Base-by-base conservation (phyloP, 2,329 filamentous ascomycete species). In the Thielaviopsis populi region DNA sequence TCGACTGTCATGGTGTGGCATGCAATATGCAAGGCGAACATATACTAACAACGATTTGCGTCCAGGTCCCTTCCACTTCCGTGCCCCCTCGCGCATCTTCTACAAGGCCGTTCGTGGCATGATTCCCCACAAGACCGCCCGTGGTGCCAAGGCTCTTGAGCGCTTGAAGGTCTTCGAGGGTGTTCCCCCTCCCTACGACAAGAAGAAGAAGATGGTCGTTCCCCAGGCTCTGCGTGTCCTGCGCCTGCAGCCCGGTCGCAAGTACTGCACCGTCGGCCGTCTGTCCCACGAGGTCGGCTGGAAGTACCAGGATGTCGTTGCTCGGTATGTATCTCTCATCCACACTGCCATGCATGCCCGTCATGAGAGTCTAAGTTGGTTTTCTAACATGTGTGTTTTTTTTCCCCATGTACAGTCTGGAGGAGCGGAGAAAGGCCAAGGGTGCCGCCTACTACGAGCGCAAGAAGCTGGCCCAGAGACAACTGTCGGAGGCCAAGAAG, bases 91-190 rank as follows among this genome's bases (percentile, higher is more conserved):
- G 74, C 89, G 95, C 80, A 96, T 99, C 84, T 96, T 99, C 88
- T 99, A 96, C 89, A 96, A 96, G 88, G 91, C 94, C 77, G 90
- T 99, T 81, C 92, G 94, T 79, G 94, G 94, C 79, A 99, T 99
- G 94, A 95, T 99, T 72, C 94, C 94, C 76, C 94, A 99, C 90
- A 99, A 99, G 89, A 99, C 94, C 72, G 86, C 94, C 77, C 92
- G 94, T 76, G 94, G 94, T 80, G 88, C 90, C 73, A 92, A 92
- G 74, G 94, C 94, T 73, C 80, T 99, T 77, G 91, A 97, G 85
- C 88, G 94, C 80, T 89, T 99, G 72, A 99, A 99, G 91, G 91
- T 95, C 77, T 99, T 97, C 79, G 94, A 99, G 88, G 94, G 94
- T 84, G 85, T 99, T 70, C 94, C 94, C 75, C 90, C 92, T 75